Conservation (phyloP, 2,329 filamentous ascomycete species). For the Fusarium sacchari region DNA sequence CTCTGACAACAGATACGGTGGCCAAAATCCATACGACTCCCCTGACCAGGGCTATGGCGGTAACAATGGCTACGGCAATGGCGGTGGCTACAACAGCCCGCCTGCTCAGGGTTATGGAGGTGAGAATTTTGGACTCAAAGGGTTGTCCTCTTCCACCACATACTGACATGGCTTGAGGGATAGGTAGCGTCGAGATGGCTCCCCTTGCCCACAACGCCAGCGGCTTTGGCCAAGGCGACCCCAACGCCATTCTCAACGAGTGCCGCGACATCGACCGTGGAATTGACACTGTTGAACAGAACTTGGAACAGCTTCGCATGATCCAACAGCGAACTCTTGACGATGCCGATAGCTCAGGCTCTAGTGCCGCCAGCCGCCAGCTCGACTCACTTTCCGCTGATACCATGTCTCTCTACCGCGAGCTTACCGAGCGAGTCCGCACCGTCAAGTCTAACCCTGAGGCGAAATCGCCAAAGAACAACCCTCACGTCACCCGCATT, state of each 20-base stretch:
- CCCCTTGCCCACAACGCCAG: constrained; percentile 66
- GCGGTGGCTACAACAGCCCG: constrained; percentile 38
- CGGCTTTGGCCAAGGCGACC: constrained; percentile 63
- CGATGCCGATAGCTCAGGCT: constrained; percentile 76
- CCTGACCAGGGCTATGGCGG: constrained; percentile 50
- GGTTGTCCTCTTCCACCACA: not conserved
- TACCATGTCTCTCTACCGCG: constrained; percentile 85
- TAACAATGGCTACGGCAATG: constrained; percentile 37
- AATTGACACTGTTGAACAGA: constrained; percentile 77
- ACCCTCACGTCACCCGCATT: constrained; percentile 81
- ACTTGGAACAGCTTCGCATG: constrained; percentile 76
- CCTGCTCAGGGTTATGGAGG: constrained; percentile 35
- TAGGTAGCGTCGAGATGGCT: constrained; percentile 74
- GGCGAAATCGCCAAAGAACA: constrained; percentile 76
- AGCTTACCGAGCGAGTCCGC: constrained; percentile 81
- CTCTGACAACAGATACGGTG: constrained; percentile 60
- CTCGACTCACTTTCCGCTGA: constrained; percentile 79
- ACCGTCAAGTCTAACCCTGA: constrained; percentile 84
- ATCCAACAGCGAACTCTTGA: constrained; percentile 78
- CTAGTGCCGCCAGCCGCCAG: constrained; percentile 72
- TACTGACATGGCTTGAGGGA: constrained; percentile 45
- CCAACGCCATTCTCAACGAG: constrained; percentile 84
- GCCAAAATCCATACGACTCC: constrained; percentile 69
- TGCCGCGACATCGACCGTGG: constrained; percentile 82
- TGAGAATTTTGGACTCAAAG: constrained; percentile 31